These are phyloP conservation scores for Colletotrichum trifolii DNA, from an alignment of 2,329 filamentous ascomycete species.

Conservation along the genomic window DNA sequence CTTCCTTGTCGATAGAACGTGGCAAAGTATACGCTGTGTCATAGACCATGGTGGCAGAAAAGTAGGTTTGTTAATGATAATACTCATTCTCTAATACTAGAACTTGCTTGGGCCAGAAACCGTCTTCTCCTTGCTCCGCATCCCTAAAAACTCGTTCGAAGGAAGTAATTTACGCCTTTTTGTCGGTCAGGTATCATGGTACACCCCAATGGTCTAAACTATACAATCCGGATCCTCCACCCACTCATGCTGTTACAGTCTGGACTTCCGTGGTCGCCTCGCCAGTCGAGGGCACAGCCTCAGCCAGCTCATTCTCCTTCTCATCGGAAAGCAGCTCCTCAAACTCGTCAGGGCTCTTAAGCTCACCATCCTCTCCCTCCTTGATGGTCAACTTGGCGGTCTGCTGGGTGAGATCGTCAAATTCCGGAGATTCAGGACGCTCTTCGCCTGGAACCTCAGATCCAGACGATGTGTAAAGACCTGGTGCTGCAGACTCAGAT, in stretches of 20 bases:
- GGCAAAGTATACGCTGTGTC: too few relatives aligned
- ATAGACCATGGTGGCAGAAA: too few relatives aligned
- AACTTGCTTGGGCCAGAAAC: conserved; percentile 28
- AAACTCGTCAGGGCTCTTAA: conserved; percentile 35
- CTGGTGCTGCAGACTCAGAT: conserved; percentile 8
- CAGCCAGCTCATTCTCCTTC: conserved; percentile 14
- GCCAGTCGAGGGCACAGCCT: background rate
- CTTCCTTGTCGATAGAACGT: too few relatives aligned
- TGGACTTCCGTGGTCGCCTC: conserved; percentile 15
- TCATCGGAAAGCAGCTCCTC: conserved; percentile 28
- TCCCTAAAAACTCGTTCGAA: conserved; percentile 27
- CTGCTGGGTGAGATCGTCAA: conserved; percentile 21
- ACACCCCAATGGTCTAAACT: conserved; percentile 36
- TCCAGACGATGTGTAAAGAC: background rate
- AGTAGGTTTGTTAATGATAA: conserved; percentile 3
- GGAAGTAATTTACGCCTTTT: conserved; percentile 36
- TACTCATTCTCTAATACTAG: conserved; percentile 34
- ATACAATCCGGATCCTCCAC: conserved; percentile 20
- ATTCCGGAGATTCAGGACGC: conserved; percentile 20
- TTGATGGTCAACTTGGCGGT: conserved; percentile 10
- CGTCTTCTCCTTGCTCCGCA: conserved; percentile 28
- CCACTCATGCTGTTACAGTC: conserved; percentile 23
- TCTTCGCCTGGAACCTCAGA: conserved; percentile 12
- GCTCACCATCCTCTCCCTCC: conserved; percentile 22
- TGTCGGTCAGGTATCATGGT: conserved; percentile 36